Evolutionary conservation across 2,329 filamentous ascomycete genomes (phyloP).

Genomic region (Aspergillus quadrilineatus): DNA sequence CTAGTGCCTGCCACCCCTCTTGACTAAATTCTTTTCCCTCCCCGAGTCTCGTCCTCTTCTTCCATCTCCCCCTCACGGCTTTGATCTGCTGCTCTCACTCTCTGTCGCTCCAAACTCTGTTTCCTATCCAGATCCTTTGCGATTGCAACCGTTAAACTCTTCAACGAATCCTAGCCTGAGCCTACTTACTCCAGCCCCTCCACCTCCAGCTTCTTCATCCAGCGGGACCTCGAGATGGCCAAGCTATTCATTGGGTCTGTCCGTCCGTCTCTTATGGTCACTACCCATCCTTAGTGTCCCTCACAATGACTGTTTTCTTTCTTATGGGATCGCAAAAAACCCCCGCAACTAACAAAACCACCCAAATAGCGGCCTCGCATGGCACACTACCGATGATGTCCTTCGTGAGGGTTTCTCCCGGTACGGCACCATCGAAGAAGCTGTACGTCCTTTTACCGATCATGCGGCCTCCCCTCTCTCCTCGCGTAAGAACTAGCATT

Average conservation of each 20-base stretch:
- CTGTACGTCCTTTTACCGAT: conserved; percentile 64
- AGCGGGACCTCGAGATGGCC: conserved; percentile 61
- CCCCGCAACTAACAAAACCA: conserved; percentile 10
- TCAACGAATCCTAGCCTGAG: not conserved
- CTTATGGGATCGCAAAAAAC: conserved; percentile 6
- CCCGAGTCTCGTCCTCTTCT: conserved; percentile 10
- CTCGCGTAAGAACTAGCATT: not conserved
- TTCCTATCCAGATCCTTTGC: not conserved
- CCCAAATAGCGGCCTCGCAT: conserved; percentile 79
- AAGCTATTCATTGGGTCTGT: conserved; percentile 67
- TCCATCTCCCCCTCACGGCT: conserved; percentile 5
- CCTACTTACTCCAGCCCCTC: not conserved
- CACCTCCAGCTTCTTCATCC: conserved; percentile 1
- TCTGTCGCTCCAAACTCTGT: conserved; percentile 1
- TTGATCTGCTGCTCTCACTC: not conserved
- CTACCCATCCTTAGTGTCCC: conserved; percentile 12
- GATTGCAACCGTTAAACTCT: conserved; percentile 2
- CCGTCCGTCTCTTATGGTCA: conserved; percentile 14
- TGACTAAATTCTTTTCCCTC: conserved; percentile 11
- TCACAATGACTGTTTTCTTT: conserved; percentile 16
- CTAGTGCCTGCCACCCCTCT: conserved; percentile 17
- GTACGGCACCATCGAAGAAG: conserved; percentile 89
- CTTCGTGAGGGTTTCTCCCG: conserved; percentile 89
- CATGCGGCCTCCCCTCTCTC: conserved; percentile 10
- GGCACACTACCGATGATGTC: conserved; percentile 91